These are phyloP conservation scores for Chlorociboria aeruginascens DNA, from an alignment of 495 filamentous ascomycete genomes.

Conservation along the genomic window DNA sequence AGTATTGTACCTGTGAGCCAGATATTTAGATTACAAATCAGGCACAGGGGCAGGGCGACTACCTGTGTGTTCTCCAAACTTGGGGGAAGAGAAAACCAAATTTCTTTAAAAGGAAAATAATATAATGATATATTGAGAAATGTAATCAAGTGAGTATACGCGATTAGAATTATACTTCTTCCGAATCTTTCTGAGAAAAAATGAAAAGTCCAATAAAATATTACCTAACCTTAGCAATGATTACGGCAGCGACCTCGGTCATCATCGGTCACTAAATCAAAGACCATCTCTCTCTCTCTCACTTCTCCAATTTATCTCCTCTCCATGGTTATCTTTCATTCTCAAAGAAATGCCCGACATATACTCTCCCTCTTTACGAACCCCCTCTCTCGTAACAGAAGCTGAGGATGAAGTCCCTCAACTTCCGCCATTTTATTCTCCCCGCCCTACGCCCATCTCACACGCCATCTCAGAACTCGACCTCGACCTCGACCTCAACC, in stretches of 20 bases:
- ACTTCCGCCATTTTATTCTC: slow-evolving; percentile 32
- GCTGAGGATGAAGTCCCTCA: slow-evolving; percentile 9
- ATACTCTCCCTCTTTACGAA: background rate
- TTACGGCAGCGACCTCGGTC: background rate
- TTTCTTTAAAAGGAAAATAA: too few relatives aligned
- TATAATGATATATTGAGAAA: too few relatives aligned
- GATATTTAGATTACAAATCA: too few relatives aligned
- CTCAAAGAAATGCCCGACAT: slow-evolving; percentile 2
- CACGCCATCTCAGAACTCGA: slow-evolving; percentile 24
- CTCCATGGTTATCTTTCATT: background rate
- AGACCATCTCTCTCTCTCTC: background rate
- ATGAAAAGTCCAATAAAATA: too few relatives aligned
- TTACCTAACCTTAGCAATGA: background rate
- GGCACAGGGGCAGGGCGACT: too few relatives aligned
- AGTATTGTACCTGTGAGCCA: too few relatives aligned
- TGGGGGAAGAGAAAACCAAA: too few relatives aligned
- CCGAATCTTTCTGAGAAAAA: too few relatives aligned
- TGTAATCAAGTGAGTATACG: too few relatives aligned
- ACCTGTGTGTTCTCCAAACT: too few relatives aligned
- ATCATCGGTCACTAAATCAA: background rate
- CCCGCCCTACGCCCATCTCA: slow-evolving; percentile 25
- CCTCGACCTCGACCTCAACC: slow-evolving; percentile 26
- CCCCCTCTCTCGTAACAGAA: background rate
- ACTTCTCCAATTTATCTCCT: background rate
- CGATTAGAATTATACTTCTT: too few relatives aligned